Base-by-base conservation (phyloP, 2,329 filamentous ascomycete genomes). In the Fusarium avenaceum region DNA sequence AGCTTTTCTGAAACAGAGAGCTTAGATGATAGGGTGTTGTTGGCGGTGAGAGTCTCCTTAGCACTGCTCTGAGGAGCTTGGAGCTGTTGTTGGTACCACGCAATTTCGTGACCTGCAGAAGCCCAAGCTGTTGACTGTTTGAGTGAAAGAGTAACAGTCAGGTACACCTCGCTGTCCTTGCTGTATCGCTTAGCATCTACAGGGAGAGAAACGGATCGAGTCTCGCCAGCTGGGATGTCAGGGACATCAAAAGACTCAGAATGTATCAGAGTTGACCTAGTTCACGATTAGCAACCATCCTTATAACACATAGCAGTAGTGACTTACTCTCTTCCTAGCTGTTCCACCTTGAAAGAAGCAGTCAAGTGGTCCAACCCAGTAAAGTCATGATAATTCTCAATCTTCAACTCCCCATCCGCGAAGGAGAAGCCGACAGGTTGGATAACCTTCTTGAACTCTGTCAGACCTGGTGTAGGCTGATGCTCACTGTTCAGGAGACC, bases 391-490 rank as follows among this genome's bases (percentile, higher is more conserved):
- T 79, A 76, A 58, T 86, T 87, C 50, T 80, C 76, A 5, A 87
- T 63, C 13, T 76, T 65, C 2, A 87, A 66, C 22, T 76, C 74
- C 3, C 77, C 74, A 4, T 74, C 76, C 13, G 79, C 72, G 2
- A 82, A 70, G 2, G 74, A 75, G 19, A 85, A 77, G 4, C 78
- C 75, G 4, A 89, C 81, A 0, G 87, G 88, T 64, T 87, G 82
- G 40, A 87, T 85, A 3, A 83, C 84, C 73, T 87, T 89, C 71
- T 87, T 87, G 42, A 83, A 80, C 71, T 90, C 87, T 3, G 80
- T 70, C 50, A 90, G 70, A 0, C 87, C 87, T 3, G 86, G 87
- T 0, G 83, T 87, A 0, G 88, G 85, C 14, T 81, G 79, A 69
- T 90, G 88, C 17, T 81, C 78, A 49, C 83, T 85, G 69, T 81